Conservation (phyloP, 169 alveolate genomes). For the Plasmodium chabaudi region DNA sequence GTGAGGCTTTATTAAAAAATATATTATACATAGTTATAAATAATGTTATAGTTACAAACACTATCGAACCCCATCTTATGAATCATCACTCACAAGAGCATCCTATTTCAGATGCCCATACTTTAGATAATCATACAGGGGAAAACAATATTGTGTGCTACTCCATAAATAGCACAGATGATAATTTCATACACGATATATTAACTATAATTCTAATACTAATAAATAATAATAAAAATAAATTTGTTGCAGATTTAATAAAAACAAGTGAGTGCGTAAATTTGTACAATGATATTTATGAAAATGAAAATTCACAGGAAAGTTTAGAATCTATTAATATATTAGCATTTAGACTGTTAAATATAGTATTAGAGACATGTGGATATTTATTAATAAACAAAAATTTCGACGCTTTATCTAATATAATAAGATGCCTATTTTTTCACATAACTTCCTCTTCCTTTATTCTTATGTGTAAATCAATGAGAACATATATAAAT, state of each 20-base stretch:
- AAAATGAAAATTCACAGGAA: constrained; percentile 65
- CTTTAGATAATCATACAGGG: background rate
- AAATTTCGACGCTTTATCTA: constrained; percentile 30
- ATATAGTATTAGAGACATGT: constrained; percentile 46
- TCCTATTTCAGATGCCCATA: background rate
- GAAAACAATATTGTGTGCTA: background rate
- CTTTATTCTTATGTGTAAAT: constrained; percentile 55
- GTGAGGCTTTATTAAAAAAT: constrained; percentile 57
- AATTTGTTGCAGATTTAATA: constrained; percentile 43
- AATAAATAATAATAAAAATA: constrained; percentile 61
- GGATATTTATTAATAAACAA: constrained; percentile 48
- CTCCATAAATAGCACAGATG: constrained; percentile 3
- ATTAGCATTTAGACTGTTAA: constrained; percentile 55
- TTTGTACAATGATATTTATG: constrained; percentile 47
- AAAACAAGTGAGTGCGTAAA: constrained; percentile 38
- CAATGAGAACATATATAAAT: constrained; percentile 72
- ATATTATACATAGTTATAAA: constrained; percentile 39
- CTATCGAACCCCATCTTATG: background rate
- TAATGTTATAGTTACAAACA: background rate
- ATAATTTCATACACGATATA: constrained; percentile 49
- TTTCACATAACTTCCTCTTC: constrained; percentile 67
- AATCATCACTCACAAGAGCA: background rate
- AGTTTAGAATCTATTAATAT: constrained; percentile 65
- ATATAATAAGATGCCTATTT: constrained; percentile 70
- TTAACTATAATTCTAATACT: constrained; percentile 38